phyloP scores from a whole-genome alignment of 768 basidiomycete species.

The Tephrocybe sp. region DNA sequence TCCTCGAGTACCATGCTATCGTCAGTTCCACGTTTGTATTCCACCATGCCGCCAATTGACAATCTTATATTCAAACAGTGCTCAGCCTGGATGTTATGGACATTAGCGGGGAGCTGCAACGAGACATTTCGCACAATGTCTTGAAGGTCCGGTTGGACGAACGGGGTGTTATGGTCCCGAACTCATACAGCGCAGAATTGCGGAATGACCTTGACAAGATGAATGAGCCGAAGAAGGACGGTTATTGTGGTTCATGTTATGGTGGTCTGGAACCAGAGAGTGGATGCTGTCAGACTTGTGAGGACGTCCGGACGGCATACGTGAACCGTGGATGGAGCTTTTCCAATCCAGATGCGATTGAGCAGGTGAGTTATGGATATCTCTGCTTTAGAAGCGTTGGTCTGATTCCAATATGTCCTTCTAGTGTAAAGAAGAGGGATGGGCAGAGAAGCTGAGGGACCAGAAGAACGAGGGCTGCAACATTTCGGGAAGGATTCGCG shows the following conservation, averaged over 20 bases:
- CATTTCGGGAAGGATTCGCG: conserved; percentile 84
- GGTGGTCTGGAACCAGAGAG: conserved; percentile 73
- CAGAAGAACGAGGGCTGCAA: conserved; percentile 96
- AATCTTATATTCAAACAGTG: conserved; percentile 49
- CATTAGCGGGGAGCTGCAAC: conserved; percentile 93
- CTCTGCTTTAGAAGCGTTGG: background rate
- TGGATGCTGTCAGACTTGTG: conserved; percentile 96
- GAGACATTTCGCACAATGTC: conserved; percentile 88
- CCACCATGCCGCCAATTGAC: background rate
- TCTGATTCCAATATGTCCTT: background rate
- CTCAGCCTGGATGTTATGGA: conserved; percentile 98
- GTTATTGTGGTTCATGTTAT: conserved; percentile 95
- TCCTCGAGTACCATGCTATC: conserved; percentile 95
- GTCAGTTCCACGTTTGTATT: conserved; percentile 50
- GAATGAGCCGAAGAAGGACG: conserved; percentile 53
- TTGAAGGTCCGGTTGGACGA: conserved; percentile 76
- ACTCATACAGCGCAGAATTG: conserved; percentile 59
- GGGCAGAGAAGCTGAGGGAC: conserved; percentile 90
- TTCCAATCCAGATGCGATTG: conserved; percentile 83
- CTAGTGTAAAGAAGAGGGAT: conserved; percentile 91
- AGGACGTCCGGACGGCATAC: conserved; percentile 90
- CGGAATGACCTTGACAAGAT: conserved; percentile 87
- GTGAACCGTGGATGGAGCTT: conserved; percentile 96
- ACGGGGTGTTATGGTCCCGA: conserved; percentile 57
- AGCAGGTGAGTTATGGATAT: conserved; percentile 63